Percentiles rank a stretch among this genome's conserved stretches.
phyloP scores from a whole-genome alignment of 1,284 basidiomycete genomes.

The Trichosporon sp. region DNA sequence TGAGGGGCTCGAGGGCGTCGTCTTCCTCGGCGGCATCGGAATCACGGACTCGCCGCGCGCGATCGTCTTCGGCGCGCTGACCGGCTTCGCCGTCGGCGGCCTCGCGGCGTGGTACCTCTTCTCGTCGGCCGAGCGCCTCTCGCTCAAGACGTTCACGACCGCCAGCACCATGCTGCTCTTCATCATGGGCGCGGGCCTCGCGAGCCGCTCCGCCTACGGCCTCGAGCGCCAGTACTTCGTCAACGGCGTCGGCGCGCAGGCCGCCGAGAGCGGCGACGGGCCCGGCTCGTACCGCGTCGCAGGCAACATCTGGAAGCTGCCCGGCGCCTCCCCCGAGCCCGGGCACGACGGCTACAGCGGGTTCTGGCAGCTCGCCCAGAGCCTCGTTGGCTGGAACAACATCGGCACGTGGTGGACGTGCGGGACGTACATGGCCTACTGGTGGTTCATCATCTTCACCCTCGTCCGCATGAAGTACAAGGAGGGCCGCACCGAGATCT shows the following conservation, averaged over 20 bases:
- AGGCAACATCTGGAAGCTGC: constrained; percentile 77
- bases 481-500: constrained; percentile 46
- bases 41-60: constrained; percentile 47
- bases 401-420: constrained; percentile 56
- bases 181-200: constrained; percentile 81
- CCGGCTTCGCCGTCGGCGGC: constrained; percentile 61
- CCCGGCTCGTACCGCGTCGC: constrained; percentile 73
- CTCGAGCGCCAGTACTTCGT: constrained; percentile 67
- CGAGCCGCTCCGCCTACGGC: constrained; percentile 64
- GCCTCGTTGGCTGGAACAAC: constrained; percentile 44
- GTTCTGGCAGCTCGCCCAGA: constrained; percentile 26
- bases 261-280: constrained; percentile 71
- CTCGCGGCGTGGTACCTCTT: constrained; percentile 53
- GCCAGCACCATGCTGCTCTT: constrained; percentile 78
- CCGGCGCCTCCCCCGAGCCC: constrained; percentile 68
- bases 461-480: constrained; percentile 63
- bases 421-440: constrained; percentile 64
- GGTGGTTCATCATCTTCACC: constrained; percentile 61
- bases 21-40: constrained; percentile 76
- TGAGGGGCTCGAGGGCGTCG: constrained; percentile 83
- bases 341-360: constrained; percentile 51
- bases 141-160: constrained; percentile 69
- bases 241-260: constrained; percentile 60
- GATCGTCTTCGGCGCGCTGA: constrained; percentile 64
- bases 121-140: constrained; percentile 25